Evolutionary conservation across 139 green algal species (phyloP).

Genomic region (Closterium sp.): DNA sequence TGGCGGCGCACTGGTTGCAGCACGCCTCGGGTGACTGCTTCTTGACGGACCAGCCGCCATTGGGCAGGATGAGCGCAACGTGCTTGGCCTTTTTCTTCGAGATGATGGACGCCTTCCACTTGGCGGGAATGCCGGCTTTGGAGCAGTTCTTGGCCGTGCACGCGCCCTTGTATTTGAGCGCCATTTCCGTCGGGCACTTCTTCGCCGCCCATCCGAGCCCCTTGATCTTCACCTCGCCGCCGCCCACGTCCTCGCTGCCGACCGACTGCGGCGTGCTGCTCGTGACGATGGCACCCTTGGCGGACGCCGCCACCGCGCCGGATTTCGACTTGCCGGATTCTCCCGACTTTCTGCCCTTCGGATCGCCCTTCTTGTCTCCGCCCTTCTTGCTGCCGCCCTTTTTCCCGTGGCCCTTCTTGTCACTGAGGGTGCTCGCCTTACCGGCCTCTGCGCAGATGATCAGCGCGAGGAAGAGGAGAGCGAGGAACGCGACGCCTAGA

Average conservation of each 20-base stretch:
- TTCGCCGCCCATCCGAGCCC: not conserved
- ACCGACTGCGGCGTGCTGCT: not conserved
- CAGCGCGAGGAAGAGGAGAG: not conserved
- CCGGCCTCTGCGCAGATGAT: not conserved
- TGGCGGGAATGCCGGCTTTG: not conserved
- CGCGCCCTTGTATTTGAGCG: not conserved
- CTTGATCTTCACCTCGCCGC: not conserved
- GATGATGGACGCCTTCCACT: not conserved
- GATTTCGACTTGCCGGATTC: too few relatives aligned
- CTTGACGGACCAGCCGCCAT: not conserved
- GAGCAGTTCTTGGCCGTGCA: not conserved
- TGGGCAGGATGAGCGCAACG: not conserved
- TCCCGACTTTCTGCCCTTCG: too few relatives aligned
- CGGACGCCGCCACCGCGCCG: too few relatives aligned
- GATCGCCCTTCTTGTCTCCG: too few relatives aligned
- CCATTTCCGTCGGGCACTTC: not conserved
- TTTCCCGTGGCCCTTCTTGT: not conserved
- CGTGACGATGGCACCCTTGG: not conserved
- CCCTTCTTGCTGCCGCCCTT: not conserved
- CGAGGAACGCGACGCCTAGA: not conserved
- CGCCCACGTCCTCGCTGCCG: not conserved
- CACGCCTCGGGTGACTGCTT: not conserved
- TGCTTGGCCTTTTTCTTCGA: not conserved
- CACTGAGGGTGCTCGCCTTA: not conserved
- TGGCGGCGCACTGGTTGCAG: not conserved